phyloP scores from a whole-genome alignment of 2,329 filamentous ascomycete species.

The Plenodomus biglobosus region DNA sequence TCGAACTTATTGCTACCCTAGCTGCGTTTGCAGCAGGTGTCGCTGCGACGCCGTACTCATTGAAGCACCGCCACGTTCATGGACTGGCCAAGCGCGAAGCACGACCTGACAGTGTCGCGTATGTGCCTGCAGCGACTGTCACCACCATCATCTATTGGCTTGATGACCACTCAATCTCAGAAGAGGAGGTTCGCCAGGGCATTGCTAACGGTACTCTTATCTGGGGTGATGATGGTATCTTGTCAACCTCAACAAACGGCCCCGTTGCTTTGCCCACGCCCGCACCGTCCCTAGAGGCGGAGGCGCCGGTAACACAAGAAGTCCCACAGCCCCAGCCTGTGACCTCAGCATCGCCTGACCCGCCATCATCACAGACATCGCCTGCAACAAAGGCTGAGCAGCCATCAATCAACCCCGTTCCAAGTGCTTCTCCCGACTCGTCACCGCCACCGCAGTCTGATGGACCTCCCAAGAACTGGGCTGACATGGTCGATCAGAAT shows the following conservation, averaged over 20 bases:
- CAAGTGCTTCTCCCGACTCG: slow-evolving; percentile 30
- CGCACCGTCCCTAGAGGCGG: slow-evolving; percentile 11
- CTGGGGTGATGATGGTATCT: slow-evolving; percentile 64
- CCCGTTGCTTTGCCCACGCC: slow-evolving; percentile 20
- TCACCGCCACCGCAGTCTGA: slow-evolving; percentile 14
- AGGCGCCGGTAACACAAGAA: slow-evolving; percentile 4
- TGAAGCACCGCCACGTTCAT: slow-evolving; percentile 57
- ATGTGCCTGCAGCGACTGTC: slow-evolving; percentile 58
- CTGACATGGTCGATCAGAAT: slow-evolving; percentile 22
- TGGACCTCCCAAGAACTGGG: slow-evolving; percentile 17
- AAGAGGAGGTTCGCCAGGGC: slow-evolving; percentile 68
- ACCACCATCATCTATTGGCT: slow-evolving; percentile 72
- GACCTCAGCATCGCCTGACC: neutral
- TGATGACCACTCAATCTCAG: slow-evolving; percentile 62
- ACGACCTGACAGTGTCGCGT: slow-evolving; percentile 50
- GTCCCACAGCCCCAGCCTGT: slow-evolving; percentile 5
- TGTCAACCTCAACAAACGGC: slow-evolving; percentile 33
- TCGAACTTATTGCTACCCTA: slow-evolving; percentile 37
- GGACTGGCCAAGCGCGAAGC: slow-evolving; percentile 50
- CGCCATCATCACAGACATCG: neutral
- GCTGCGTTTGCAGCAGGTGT: slow-evolving; percentile 51
- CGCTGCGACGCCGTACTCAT: slow-evolving; percentile 61
- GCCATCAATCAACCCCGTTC: slow-evolving; percentile 8
- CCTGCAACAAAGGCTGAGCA: neutral
- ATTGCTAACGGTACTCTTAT: slow-evolving; percentile 66